These are phyloP conservation scores for Hortaea sp. DNA, from an alignment of 2,329 filamentous ascomycete genomes.

Conservation along the genomic window DNA sequence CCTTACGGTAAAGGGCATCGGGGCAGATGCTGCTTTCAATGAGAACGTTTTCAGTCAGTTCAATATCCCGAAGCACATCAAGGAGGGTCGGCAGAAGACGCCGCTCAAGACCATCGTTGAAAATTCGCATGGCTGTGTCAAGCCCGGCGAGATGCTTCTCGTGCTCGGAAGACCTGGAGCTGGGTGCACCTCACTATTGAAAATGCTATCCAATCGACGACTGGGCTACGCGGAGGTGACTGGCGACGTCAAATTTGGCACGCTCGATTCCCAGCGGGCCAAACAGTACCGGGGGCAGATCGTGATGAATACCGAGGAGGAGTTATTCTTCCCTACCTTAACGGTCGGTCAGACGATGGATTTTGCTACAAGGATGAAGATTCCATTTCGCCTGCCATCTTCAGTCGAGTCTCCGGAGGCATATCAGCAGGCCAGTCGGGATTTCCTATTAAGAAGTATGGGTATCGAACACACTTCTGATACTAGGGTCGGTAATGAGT, in stretches of 20 bases:
- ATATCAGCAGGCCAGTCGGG: constrained; percentile 45
- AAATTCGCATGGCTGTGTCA: constrained; percentile 55
- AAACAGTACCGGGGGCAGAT: constrained; percentile 69
- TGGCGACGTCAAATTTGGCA: constrained; percentile 60
- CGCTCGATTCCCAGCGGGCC: constrained; percentile 56
- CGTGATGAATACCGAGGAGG: constrained; percentile 61
- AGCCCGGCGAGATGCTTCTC: constrained; percentile 80
- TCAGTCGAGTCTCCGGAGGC: constrained; percentile 43
- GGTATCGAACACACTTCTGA: constrained; percentile 73
- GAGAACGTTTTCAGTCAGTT: constrained; percentile 47
- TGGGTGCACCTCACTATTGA: constrained; percentile 44
- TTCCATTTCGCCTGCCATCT: constrained; percentile 38
- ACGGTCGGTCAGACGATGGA: constrained; percentile 80
- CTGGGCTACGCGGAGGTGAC: constrained; percentile 50
- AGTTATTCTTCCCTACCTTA: constrained; percentile 73
- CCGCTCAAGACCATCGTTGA: constrained; percentile 42
- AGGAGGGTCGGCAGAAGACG: no score
- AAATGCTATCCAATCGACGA: constrained; percentile 37
- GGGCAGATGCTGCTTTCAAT: constrained; percentile 53
- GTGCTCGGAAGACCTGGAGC: constrained; percentile 67
- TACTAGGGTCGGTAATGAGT: constrained; percentile 64
- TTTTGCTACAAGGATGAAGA: constrained; percentile 77
- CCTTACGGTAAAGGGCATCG: constrained; percentile 53
- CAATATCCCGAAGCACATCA: constrained; percentile 32
- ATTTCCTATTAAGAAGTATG: constrained; percentile 77